phyloP scores from a whole-genome alignment of 1,284 basidiomycete genomes.

The Naganishia sp. region DNA sequence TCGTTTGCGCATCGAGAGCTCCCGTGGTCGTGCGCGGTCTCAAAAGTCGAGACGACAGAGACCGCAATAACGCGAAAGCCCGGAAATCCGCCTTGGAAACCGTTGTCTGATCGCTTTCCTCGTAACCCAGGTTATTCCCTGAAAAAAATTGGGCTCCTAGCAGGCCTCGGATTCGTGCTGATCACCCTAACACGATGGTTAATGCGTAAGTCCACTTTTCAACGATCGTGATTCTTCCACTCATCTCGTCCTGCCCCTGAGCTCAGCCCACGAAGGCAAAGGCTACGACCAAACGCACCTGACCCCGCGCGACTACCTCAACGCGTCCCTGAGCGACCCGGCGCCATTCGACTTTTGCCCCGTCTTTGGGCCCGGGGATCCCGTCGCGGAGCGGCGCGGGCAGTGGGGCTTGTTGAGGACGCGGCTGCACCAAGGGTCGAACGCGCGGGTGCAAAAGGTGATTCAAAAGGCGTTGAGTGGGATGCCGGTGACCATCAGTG shows the following conservation, averaged over 20 bases:
- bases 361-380: slow-evolving; percentile 76
- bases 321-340: slow-evolving; percentile 57
- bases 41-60: too few relatives aligned
- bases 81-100: background rate
- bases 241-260: background rate
- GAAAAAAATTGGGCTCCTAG: slow-evolving; percentile 26
- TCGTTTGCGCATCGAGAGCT: background rate
- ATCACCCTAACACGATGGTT: slow-evolving; percentile 30
- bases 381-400: slow-evolving; percentile 74
- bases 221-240: background rate
- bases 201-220: slow-evolving; percentile 19
- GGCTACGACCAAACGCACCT: slow-evolving; percentile 36
- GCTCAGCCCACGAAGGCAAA: slow-evolving; percentile 8
- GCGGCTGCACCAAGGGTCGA: slow-evolving; percentile 74
- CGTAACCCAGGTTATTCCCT: slow-evolving; percentile 13
- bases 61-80: too few relatives aligned
- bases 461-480: slow-evolving; percentile 81
- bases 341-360: slow-evolving; percentile 90
- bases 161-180: slow-evolving; percentile 23
- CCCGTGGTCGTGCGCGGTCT: background rate
- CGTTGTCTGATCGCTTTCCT: background rate
- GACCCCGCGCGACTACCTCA: slow-evolving; percentile 55
- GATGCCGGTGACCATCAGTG: slow-evolving; percentile 82
- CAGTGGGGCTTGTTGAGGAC: slow-evolving; percentile 73
- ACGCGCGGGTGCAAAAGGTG: slow-evolving; percentile 78